Evolutionary conservation across 352 stramenopile species (phyloP), one percentile per base, ranked within the genome.

Genomic region (Globisporangium cederbergense): DNA sequence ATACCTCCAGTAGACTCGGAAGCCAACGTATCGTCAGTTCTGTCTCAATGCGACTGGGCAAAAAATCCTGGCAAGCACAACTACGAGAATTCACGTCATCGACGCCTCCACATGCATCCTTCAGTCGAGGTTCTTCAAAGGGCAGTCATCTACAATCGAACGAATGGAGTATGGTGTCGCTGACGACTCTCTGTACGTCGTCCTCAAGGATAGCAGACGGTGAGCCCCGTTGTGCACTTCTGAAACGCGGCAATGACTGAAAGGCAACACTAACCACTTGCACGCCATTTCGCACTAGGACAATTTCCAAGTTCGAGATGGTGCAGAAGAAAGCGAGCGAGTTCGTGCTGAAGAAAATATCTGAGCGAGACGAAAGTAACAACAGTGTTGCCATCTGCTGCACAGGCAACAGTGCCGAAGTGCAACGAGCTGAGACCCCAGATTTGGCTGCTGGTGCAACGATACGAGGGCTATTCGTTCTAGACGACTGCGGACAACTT

Each of bases 11-110:
- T 56, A 79, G 66, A 59, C 60, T 32, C 67, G 65, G 56, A 81
- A 77, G 20, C 68, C 71, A 20, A 59, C 69, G 47, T 81, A 81
- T 55, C 67, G 49, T 4, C 66, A 81, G 40, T 61, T 79, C 54
- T 66, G 62, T 8, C 70, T 79, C 60, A 77, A 62, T 43, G 70
- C 63, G 34, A 68, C 78, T 43, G 70, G 67, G 25, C 58, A 74
- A 51, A 65, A 51, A 36, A 68, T 82, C 11, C 72, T 82, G 50
- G 75, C 70, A 38, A 60, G 68, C 34, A 82, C 72, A 14, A 64
- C 40, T 30, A 50, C 64, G 3, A 67, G 71, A 60, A 66, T 82
- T 32, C 68, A 71, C 38, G 58, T 76, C 42, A 74, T 79, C 13
- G 72, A 83, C 30, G 68, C 75, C 25, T 71, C 73, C 0, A 71